Evolutionary conservation across 2,329 filamentous ascomycete species (phyloP).

Genomic region (Aspergillus brunneoviolaceus): DNA sequence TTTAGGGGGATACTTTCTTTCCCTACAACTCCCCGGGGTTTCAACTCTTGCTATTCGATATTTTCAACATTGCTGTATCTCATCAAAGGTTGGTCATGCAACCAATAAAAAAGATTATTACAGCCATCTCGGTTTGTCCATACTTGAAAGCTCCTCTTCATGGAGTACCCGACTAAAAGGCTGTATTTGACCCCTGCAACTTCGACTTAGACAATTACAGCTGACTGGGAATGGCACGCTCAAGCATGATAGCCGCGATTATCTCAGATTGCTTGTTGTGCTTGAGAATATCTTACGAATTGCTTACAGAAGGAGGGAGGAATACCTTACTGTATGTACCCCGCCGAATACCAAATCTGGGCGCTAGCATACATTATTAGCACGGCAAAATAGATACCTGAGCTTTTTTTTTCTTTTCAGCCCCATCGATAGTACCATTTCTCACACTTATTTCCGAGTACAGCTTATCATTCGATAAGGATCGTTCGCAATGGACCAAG

Average conservation of each 20-base stretch:
- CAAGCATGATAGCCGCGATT: background rate
- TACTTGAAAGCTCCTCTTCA: background rate
- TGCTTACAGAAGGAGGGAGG: too few relatives aligned
- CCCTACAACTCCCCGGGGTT: background rate
- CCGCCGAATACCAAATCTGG: too few relatives aligned
- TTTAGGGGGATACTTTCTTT: background rate
- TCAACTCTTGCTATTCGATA: background rate
- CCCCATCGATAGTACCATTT: too few relatives aligned
- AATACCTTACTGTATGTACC: too few relatives aligned
- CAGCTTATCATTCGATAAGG: background rate
- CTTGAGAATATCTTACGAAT: too few relatives aligned
- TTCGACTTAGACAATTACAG: constrained; percentile 4
- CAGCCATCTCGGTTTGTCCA: too few relatives aligned
- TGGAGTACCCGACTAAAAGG: background rate
- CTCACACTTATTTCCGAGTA: too few relatives aligned
- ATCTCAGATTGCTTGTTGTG: too few relatives aligned
- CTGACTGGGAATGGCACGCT: background rate
- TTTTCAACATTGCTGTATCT: background rate
- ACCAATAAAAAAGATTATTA: too few relatives aligned
- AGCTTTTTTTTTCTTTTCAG: too few relatives aligned
- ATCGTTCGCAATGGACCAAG: background rate
- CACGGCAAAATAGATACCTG: too few relatives aligned
- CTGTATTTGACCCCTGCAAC: background rate
- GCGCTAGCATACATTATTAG: too few relatives aligned
- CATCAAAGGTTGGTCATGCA: background rate